Conservation (phyloP, 2,329 filamentous ascomycete genomes). For the Ophiostoma ulmi region DNA sequence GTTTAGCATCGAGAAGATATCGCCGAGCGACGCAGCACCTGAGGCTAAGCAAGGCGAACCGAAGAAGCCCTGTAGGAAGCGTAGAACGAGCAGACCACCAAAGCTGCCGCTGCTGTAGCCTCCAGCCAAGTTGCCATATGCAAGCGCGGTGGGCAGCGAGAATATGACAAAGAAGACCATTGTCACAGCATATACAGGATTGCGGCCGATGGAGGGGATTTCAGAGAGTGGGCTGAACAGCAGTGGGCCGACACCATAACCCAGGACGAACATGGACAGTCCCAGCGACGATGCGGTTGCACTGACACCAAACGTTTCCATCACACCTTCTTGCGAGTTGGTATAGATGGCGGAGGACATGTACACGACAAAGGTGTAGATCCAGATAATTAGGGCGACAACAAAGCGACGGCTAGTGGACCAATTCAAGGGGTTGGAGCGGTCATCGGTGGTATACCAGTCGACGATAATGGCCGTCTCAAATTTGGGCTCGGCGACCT, state of each 20-base stretch:
- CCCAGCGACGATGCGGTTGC: slow-evolving; percentile 47
- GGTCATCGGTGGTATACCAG: slow-evolving; percentile 46
- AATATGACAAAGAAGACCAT: slow-evolving; percentile 27
- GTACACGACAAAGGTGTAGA: slow-evolving; percentile 49
- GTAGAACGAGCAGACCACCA: slow-evolving; percentile 56
- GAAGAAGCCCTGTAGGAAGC: slow-evolving; percentile 63
- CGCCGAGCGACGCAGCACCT: slow-evolving; percentile 58
- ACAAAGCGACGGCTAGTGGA: slow-evolving; percentile 35
- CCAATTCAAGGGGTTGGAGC: slow-evolving; percentile 51
- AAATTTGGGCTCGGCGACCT: not conserved
- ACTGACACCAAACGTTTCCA: slow-evolving; percentile 46
- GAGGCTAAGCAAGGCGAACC: slow-evolving; percentile 60
- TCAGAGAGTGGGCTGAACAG: slow-evolving; percentile 47
- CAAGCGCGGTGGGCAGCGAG: slow-evolving; percentile 43
- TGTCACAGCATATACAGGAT: slow-evolving; percentile 27
- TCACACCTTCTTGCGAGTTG: slow-evolving; percentile 38
- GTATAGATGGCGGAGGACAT: slow-evolving; percentile 39
- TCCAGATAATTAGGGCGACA: slow-evolving; percentile 38
- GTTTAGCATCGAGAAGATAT: slow-evolving; percentile 53
- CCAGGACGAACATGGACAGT: slow-evolving; percentile 51
- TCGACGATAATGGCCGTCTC: slow-evolving; percentile 33
- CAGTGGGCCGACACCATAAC: slow-evolving; percentile 55
- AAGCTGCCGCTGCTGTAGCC: slow-evolving; percentile 40
- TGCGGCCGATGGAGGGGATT: slow-evolving; percentile 40
- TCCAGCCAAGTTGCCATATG: slow-evolving; percentile 25